Conservation (phyloP, 2,329 filamentous ascomycete genomes). For the Lasiodiplodia theobromae region DNA sequence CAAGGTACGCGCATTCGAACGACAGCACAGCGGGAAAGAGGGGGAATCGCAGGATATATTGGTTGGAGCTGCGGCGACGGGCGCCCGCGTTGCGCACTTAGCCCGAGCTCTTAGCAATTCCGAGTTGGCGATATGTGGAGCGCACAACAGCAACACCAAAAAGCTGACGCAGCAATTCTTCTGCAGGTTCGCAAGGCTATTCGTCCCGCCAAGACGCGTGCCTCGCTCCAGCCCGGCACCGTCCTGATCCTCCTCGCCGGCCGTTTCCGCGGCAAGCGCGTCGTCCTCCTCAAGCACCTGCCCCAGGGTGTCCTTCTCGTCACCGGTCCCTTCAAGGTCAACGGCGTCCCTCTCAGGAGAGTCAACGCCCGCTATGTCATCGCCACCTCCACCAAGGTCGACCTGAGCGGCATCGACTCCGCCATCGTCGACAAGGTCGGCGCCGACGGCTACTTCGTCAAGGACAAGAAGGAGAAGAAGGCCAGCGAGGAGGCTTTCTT, state of each 20-base stretch:
- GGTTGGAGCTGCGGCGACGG: conserved; percentile 5
- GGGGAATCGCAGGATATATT: neutral
- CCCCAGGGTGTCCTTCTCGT: conserved; percentile 98
- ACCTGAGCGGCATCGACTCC: conserved; percentile 81
- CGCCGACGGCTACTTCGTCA: conserved; percentile 88
- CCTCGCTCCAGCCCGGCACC: conserved; percentile 90
- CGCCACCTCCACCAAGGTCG: conserved; percentile 84
- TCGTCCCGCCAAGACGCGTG: conserved; percentile 84
- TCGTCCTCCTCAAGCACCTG: conserved; percentile 97
- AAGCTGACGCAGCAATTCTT: conserved; percentile 31
- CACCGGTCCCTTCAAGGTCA: conserved; percentile 99
- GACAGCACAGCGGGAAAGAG: conserved; percentile 12
- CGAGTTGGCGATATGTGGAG: conserved; percentile 33
- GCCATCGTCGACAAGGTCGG: conserved; percentile 79
- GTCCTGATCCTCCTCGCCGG: conserved; percentile 99
- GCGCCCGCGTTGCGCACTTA: conserved; percentile 14
- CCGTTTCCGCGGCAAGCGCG: conserved; percentile 99
- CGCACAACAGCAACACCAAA: conserved; percentile 28
- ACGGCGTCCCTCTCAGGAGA: conserved; percentile 94
- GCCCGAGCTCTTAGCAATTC: conserved; percentile 15
- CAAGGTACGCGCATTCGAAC: conserved; percentile 71
- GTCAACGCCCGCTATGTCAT: conserved; percentile 95
- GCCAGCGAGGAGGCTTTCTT: conserved; percentile 98
- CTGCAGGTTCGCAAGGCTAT: conserved; percentile 89
- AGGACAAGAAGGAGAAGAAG: conserved; percentile 95